Evolutionary conservation across 495 filamentous ascomycete genomes (phyloP).

Genomic region (Cudoniella acicularis): DNA sequence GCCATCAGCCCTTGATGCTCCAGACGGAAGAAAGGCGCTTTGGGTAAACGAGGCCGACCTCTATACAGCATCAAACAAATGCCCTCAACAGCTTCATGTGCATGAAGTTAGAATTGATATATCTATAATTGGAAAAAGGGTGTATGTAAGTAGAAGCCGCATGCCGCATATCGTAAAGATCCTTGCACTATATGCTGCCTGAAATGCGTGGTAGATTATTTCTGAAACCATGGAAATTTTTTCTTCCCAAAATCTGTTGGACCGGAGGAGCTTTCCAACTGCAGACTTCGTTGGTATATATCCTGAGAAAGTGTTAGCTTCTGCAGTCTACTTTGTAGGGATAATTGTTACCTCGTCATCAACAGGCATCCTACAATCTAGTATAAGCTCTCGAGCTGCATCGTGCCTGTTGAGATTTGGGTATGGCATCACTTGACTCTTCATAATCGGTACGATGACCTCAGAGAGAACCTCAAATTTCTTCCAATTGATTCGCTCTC

Average conservation of each 20-base stretch:
- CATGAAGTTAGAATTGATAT: no score
- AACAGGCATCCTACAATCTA: conserved; percentile 48
- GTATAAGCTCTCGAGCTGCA: conserved; percentile 61
- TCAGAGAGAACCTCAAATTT: conserved; percentile 97
- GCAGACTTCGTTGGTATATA: conserved; percentile 56
- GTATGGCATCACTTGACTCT: conserved; percentile 84
- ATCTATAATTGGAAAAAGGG: no score
- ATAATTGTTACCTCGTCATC: conserved; percentile 25
- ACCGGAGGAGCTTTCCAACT: conserved; percentile 43
- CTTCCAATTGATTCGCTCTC: conserved; percentile 88
- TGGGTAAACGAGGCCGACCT: no score
- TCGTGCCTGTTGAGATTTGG: conserved; percentile 63
- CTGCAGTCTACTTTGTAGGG: no score
- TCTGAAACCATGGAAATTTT: conserved; percentile 57
- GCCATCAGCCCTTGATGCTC: no score
- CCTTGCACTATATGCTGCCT: no score
- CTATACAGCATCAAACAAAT: no score
- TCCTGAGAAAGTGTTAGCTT: conserved; percentile 40
- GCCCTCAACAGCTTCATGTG: no score
- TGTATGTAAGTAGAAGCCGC: no score
- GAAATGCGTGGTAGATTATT: no score
- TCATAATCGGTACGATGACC: conserved; percentile 82
- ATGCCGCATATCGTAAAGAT: no score
- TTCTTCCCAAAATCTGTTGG: conserved; percentile 41
- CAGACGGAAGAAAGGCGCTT: no score